Evolutionary conservation across 2,329 filamentous ascomycete species (phyloP).

Genomic region (Aspergillus neoniger): DNA sequence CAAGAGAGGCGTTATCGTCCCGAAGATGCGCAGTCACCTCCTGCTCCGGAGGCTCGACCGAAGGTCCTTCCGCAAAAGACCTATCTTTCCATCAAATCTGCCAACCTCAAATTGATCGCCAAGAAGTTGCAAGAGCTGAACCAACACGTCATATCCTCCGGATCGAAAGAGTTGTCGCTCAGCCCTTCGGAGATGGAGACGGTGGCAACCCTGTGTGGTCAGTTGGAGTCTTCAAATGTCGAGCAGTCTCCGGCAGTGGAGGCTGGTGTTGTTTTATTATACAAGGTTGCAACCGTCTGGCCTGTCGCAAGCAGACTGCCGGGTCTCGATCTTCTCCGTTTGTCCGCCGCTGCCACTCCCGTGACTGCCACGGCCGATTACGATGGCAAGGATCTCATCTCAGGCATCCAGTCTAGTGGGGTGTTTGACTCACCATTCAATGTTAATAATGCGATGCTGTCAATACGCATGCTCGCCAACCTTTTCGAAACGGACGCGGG

Average conservation of each 20-base stretch:
- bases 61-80: slow-evolving; percentile 75
- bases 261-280: slow-evolving; percentile 62
- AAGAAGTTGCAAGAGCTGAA: slow-evolving; percentile 79
- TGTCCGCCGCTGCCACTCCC: slow-evolving; percentile 69
- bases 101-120: slow-evolving; percentile 69
- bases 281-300: slow-evolving; percentile 77
- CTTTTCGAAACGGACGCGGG: slow-evolving; percentile 77
- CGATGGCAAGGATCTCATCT: slow-evolving; percentile 58
- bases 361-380: slow-evolving; percentile 64
- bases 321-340: slow-evolving; percentile 82
- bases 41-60: slow-evolving; percentile 46
- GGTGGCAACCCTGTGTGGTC: slow-evolving; percentile 62
- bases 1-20: slow-evolving; percentile 78
- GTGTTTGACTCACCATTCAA: slow-evolving; percentile 64
- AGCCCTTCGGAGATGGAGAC: slow-evolving; percentile 69
- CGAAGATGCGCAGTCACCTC: slow-evolving; percentile 55
- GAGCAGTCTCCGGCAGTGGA: slow-evolving; percentile 53
- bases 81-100: slow-evolving; percentile 75
- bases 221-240: slow-evolving; percentile 57
- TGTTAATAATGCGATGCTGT: slow-evolving; percentile 85
- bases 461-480: slow-evolving; percentile 77
- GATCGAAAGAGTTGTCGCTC: slow-evolving; percentile 71
- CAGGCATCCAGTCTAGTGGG: slow-evolving; percentile 59
- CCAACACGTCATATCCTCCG: slow-evolving; percentile 64
- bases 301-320: slow-evolving; percentile 78